phyloP scores from a whole-genome alignment of 805 yeast species.

The Ogataea sp. region DNA sequence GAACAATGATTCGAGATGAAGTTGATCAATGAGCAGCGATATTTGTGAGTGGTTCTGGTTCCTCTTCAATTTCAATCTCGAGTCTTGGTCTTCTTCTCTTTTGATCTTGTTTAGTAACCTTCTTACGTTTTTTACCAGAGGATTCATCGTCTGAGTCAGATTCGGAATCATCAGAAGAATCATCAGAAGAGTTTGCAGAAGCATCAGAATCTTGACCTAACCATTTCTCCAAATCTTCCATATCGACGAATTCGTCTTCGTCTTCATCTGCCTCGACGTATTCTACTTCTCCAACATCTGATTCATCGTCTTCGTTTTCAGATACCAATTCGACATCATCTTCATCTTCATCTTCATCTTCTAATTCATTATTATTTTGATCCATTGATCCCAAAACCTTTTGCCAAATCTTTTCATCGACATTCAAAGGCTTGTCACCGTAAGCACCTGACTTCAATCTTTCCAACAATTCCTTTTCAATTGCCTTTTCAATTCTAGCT shows the following conservation, averaged over 20 bases:
- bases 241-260: constrained; percentile 82
- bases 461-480: constrained; percentile 90
- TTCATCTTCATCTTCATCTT: background rate
- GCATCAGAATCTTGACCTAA: constrained; percentile 31
- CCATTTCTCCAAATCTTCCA: constrained; percentile 93
- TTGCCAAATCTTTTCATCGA: constrained; percentile 94
- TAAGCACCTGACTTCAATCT: constrained; percentile 96
- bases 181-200: constrained; percentile 22
- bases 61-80: constrained; percentile 82
- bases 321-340: background rate
- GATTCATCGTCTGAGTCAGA: constrained; percentile 27
- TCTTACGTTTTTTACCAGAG: constrained; percentile 27
- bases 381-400: constrained; percentile 75
- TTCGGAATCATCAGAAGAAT: constrained; percentile 29
- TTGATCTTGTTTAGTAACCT: constrained; percentile 21
- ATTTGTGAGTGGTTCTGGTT: constrained; percentile 33
- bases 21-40: constrained; percentile 5
- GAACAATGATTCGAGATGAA: background rate
- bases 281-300: constrained; percentile 72
- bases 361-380: constrained; percentile 12
- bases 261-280: constrained; percentile 88
- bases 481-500: constrained; percentile 93
- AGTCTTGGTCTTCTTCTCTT: constrained; percentile 56
- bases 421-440: constrained; percentile 96
- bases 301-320: constrained; percentile 8